Evolutionary conservation across 2,329 filamentous ascomycete species (phyloP).

Genomic region (Neodidymelliopsis sp.): DNA sequence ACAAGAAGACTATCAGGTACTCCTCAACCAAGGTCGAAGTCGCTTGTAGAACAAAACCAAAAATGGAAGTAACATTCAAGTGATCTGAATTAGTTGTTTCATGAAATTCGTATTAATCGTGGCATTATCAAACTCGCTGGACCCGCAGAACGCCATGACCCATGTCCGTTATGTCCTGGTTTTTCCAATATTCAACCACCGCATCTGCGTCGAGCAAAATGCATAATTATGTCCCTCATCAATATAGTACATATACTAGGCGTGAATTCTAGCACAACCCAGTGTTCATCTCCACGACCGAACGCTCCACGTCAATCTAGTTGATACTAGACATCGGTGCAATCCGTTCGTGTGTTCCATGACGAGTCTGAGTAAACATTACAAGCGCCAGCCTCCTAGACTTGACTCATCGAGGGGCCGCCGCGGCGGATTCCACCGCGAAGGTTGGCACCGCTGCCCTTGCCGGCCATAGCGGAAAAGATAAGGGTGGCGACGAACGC

Average conservation of each 20-base stretch:
- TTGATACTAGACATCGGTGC: slow-evolving; percentile 15
- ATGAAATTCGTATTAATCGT: slow-evolving; percentile 16
- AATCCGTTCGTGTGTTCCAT: slow-evolving; percentile 38
- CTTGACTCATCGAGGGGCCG: slow-evolving; percentile 62
- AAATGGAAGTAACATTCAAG: background rate
- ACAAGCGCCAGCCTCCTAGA: slow-evolving; percentile 50
- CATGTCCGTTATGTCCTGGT: background rate
- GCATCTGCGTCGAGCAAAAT: slow-evolving; percentile 9
- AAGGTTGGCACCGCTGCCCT: slow-evolving; percentile 54
- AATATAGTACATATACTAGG: slow-evolving; percentile 19
- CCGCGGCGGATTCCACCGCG: slow-evolving; percentile 59
- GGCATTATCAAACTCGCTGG: slow-evolving; percentile 7
- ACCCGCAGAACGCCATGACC: slow-evolving; percentile 5
- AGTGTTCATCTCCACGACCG: background rate
- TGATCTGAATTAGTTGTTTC: no score
- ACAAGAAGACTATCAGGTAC: no score
- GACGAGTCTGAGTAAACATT: slow-evolving; percentile 32
- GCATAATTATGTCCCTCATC: slow-evolving; percentile 13
- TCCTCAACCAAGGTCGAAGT: no score
- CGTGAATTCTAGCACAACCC: background rate
- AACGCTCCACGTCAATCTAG: background rate
- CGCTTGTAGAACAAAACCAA: no score
- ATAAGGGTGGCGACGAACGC: slow-evolving; percentile 64
- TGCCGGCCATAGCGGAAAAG: slow-evolving; percentile 63
- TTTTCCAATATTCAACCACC: slow-evolving; percentile 1